Percentiles rank a stretch among this genome's conserved stretches.
Conservation (phyloP, 2,329 filamentous ascomycete species). For the Aureobasidium sp. region DNA sequence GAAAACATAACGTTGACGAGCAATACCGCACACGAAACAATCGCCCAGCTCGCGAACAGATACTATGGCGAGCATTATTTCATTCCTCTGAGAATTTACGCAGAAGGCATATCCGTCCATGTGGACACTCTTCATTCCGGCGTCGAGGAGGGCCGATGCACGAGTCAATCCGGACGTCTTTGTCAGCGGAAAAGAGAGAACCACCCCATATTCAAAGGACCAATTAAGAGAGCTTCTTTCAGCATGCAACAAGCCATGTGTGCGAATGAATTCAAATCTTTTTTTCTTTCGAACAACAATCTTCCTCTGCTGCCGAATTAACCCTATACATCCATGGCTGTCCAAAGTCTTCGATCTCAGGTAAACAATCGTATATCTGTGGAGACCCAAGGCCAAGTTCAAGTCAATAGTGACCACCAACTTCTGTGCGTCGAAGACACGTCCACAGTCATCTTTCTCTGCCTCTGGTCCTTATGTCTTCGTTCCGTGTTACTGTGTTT, state of each 20-base stretch:
- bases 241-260: background rate
- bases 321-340: no score
- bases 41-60: background rate
- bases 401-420: no score
- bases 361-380: no score
- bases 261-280: background rate
- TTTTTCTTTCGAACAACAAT: background rate
- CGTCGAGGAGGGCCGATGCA: background rate
- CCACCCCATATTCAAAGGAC: no score
- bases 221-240: background rate
- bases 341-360: no score
- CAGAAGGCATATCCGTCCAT: background rate
- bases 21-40: background rate
- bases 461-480: no score
- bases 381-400: no score
- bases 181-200: background rate
- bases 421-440: no score
- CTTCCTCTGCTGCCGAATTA: no score
- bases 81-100: accelerated
- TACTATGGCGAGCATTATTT: background rate
- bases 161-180: background rate
- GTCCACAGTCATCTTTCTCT: no score
- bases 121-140: background rate
- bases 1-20: background rate
- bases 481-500: no score